Evolutionary conservation across 2,329 filamentous ascomycete species (phyloP).

Genomic region (Fusarium sarcochroum): DNA sequence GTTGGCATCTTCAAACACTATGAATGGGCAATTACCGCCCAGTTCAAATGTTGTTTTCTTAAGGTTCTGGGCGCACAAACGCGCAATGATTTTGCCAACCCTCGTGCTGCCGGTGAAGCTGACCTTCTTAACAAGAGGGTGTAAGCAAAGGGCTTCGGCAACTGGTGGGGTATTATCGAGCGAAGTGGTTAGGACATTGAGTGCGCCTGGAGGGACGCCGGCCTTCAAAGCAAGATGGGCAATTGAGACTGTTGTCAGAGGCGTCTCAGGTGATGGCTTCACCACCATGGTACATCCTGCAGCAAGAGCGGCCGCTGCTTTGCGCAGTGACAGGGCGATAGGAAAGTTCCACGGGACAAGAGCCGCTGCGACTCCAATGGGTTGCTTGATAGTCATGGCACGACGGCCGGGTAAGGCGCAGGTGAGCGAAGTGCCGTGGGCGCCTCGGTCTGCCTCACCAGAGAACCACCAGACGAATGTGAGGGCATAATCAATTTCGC

Average conservation of each 20-base stretch:
- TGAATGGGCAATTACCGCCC: slow-evolving; percentile 77
- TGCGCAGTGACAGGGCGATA: slow-evolving; percentile 63
- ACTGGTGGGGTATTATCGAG: slow-evolving; percentile 59
- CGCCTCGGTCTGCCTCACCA: slow-evolving; percentile 57
- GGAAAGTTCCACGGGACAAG: slow-evolving; percentile 71
- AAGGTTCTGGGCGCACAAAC: slow-evolving; percentile 70
- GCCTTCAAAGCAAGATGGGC: slow-evolving; percentile 77
- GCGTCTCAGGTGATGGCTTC: slow-evolving; percentile 81
- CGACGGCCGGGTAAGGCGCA: slow-evolving; percentile 62
- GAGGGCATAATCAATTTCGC: slow-evolving; percentile 68
- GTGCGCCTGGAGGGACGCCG: slow-evolving; percentile 80
- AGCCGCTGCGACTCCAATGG: slow-evolving; percentile 53
- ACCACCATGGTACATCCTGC: slow-evolving; percentile 83
- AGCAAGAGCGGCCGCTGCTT: slow-evolving; percentile 71
- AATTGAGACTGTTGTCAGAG: slow-evolving; percentile 77
- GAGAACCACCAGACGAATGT: slow-evolving; percentile 71
- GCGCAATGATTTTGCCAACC: slow-evolving; percentile 76
- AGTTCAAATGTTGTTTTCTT: slow-evolving; percentile 79
- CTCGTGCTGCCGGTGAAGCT: slow-evolving; percentile 84
- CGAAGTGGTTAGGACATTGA: slow-evolving; percentile 65
- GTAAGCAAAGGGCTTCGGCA: slow-evolving; percentile 61
- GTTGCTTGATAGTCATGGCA: slow-evolving; percentile 76
- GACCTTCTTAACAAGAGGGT: slow-evolving; percentile 70
- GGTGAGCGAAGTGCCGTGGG: slow-evolving; percentile 69
- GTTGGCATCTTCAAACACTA: slow-evolving; percentile 78